Evolutionary conservation across 1,139 yeast genomes (phyloP).

Genomic region (Hansenula anomala): DNA sequence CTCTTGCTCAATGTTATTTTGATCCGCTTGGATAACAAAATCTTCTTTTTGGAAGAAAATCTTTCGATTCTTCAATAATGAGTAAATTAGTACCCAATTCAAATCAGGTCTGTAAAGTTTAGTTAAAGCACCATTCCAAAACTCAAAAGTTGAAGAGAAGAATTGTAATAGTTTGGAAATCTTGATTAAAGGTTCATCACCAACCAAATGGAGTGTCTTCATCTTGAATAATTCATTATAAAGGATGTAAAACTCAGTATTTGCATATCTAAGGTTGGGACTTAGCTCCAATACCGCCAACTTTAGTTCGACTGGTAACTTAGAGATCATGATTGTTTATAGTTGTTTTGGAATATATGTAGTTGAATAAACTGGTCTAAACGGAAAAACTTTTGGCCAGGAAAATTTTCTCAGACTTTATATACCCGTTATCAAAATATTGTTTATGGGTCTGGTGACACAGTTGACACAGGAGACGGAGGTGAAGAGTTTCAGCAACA

Average conservation of each 20-base stretch:
- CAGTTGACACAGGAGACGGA: too few species aligned
- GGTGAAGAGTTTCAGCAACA: too few species aligned
- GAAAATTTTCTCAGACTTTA: too few species aligned
- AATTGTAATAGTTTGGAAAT: constrained; percentile 24
- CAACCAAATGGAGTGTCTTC: constrained; percentile 39
- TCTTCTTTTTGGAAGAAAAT: constrained; percentile 50
- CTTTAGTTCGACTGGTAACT: constrained; percentile 49
- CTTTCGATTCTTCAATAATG: constrained; percentile 45
- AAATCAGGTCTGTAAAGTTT: constrained; percentile 37
- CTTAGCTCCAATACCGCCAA: constrained; percentile 34
- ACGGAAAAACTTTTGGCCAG: too few species aligned
- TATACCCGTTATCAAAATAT: too few species aligned
- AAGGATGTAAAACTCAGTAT: constrained; percentile 39
- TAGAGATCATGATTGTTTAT: constrained; percentile 11
- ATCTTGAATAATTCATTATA: constrained; percentile 46
- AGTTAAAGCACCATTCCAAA: constrained; percentile 7
- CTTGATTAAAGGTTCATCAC: constrained; percentile 29
- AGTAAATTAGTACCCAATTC: constrained; percentile 47
- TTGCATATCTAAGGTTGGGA: constrained; percentile 35
- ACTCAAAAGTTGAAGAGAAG: constrained; percentile 29
- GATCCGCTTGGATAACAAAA: constrained; percentile 36
- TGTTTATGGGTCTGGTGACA: too few species aligned
- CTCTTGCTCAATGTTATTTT: constrained; percentile 34
- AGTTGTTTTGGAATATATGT: background rate
- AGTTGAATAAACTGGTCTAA: too few species aligned